phyloP scores from a whole-genome alignment of 2,329 filamentous ascomycete species.

The Chrysoporthe cubensis region DNA sequence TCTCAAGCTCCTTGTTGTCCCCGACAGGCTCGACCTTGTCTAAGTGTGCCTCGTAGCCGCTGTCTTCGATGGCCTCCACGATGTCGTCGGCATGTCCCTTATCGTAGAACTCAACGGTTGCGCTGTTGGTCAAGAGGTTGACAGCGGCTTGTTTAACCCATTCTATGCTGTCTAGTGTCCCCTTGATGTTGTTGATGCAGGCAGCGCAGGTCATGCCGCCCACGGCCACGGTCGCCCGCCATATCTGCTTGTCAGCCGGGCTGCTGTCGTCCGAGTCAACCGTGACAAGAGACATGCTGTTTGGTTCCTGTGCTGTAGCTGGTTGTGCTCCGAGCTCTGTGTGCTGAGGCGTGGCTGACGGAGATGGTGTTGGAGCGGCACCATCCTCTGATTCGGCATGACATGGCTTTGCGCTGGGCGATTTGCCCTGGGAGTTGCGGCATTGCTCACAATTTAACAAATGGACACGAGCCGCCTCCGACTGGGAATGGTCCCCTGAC shows the following conservation, averaged over 20 bases:
- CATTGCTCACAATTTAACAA: conserved; percentile 50
- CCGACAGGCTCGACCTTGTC: conserved; percentile 51
- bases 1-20: conserved; percentile 33
- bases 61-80: conserved; percentile 59
- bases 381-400: conserved; percentile 6
- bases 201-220: conserved; percentile 76
- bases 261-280: conserved; percentile 39
- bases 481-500: conserved; percentile 22
- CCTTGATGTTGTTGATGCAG: conserved; percentile 66
- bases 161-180: conserved; percentile 59
- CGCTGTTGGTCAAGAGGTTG: conserved; percentile 71
- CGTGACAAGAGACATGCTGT: conserved; percentile 37
- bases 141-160: conserved; percentile 64
- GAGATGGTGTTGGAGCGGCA: background rate
- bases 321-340: background rate
- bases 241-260: conserved; percentile 40
- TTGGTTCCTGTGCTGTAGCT: conserved; percentile 4
- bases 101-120: conserved; percentile 60
- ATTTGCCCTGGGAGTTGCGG: conserved; percentile 33
- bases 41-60: conserved; percentile 69
- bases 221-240: conserved; percentile 61
- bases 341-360: conserved; percentile 2
- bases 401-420: conserved; percentile 16
- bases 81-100: conserved; percentile 50
- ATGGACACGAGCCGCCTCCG: conserved; percentile 39